Base-by-base conservation (phyloP, 164 flowering plant species). In the Sextonia rubra region DNA sequence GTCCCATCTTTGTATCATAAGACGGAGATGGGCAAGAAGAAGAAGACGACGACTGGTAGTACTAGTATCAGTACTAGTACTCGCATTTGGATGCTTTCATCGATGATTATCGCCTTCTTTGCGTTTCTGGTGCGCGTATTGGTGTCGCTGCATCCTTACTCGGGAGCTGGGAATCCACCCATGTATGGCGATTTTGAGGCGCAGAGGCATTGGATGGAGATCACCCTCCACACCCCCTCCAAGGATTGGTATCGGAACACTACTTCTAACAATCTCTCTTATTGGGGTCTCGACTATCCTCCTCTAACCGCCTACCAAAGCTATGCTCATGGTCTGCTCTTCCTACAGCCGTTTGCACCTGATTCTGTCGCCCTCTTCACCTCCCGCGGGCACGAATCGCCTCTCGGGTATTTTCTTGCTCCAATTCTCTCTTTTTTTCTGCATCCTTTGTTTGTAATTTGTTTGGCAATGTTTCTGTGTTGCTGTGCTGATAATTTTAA, bases 181-280 rank as follows among this genome's bases (percentile, higher is more conserved):
- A 94, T 86, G 79, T 94, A 78, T 68, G 99, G 99, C 1, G 99
- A 94, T 71, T 94, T 73, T 74, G 98, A 94, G 75, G 99, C 99
- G 0, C 99, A 94, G 71, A 84, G 98, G 75, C 99, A 92, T 79
- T 94, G 99, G 99, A 94, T 94, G 99, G 99, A 94, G 83, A 87
- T 94, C 77, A 90, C 99, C 8, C 65, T 84, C 58, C 86, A 88
- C 75, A 86, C 88, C 37, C 94, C 96, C 0, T 76, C 76, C 7
- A 75, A 48, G 24, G 88, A 89, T 8, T 94, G 99, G 97, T 94
- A 94, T 69, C 76, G 64, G 1, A 94, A 94, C 69, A 79, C 85
- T 77, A 83, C 90, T 6, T 49, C n/a, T 49, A 92, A 94, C 79
- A 90, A 92, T 78, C 86, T 91, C 27, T 75, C 80, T 27, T 94